Evolutionary conservation across 768 basidiomycete genomes (phyloP), one percentile per base, ranked within the genome.

Genomic region (Termitomyces sp.): DNA sequence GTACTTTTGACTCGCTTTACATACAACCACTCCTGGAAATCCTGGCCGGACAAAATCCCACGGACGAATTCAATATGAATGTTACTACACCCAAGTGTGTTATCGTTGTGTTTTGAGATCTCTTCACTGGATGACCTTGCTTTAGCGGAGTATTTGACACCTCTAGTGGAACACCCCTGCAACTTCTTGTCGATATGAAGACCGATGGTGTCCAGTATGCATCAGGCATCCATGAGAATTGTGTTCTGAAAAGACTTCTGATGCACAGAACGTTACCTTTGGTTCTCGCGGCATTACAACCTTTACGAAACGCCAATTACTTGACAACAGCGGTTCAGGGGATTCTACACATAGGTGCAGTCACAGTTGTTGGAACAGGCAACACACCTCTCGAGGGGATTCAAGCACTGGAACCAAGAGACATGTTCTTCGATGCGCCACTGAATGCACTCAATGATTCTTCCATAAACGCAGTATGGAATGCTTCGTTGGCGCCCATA

Each of bases 361-460:
- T 83, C 24, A 75, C 75, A 20, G 78, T 78, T 16, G 68, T 82
- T 41, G 80, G 81, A 24, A 81, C 80, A 15, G 81, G 81, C 12
- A 81, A 81, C 65, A 77, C 80, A 22, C 81, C 79, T 28, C 70
- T 82, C 8, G 75, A 75, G 34, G 72, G 69, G 10, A 73, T 82
- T 50, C 72, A 75, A 61, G 74, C 71, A 2, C 71, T 80, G 26
- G 65, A 67, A n/a, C 77, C 77, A 13, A 70, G 81, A 16, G 77
- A 81, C 61, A 66, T 78, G 48, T 81, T 83, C 66, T 81, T 79
- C 66, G 80, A 83, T 61, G 81, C 77, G 22, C 81, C 79, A 7
- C 68, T 82, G 55, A 72, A 69, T n/a, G 69, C 68, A 28, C 70
- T 82, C 20, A 57, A 58, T 28, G 68, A 69, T 16, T 66, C 69